Percentiles rank a stretch among this genome's conserved stretches.
phyloP scores from a whole-genome alignment of 2,329 filamentous ascomycete genomes.

The Cladosporium halotolerans region DNA sequence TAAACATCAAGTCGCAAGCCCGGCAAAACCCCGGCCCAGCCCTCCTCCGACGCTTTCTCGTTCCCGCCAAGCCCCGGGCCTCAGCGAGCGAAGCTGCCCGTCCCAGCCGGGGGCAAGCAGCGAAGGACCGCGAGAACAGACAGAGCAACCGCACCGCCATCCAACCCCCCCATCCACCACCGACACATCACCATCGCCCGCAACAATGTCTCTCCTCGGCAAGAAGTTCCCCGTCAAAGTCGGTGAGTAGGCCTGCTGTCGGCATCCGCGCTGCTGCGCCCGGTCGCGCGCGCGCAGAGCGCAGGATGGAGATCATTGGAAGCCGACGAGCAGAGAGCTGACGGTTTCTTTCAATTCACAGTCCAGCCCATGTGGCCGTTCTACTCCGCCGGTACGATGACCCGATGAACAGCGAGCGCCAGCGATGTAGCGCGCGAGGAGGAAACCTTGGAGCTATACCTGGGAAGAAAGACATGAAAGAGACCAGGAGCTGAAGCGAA shows the following conservation, averaged over 20 bases:
- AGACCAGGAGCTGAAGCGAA: conserved; percentile 13
- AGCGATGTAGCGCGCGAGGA: neutral
- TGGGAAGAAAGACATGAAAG: neutral
- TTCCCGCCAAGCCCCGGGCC: neutral
- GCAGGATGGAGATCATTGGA: conserved; percentile 2
- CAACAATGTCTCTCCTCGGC: conserved; percentile 38
- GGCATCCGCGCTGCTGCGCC: neutral
- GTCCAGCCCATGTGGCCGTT: conserved; percentile 89
- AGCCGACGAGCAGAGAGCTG: conserved; percentile 14
- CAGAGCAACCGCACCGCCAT: neutral
- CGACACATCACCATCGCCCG: conserved; percentile 8
- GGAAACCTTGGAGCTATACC: neutral
- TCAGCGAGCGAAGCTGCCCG: neutral
- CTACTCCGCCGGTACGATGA: conserved; percentile 74
- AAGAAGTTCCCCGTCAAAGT: conserved; percentile 47
- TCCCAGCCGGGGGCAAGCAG: neutral
- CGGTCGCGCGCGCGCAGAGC: neutral
- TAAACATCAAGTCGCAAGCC: neutral
- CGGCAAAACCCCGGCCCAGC: neutral
- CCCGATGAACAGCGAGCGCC: neutral
- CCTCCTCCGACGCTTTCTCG: neutral
- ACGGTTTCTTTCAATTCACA: conserved; percentile 37
- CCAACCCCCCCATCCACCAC: conserved; percentile 11
- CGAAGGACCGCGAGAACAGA: neutral
- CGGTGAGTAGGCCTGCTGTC: conserved; percentile 36